Evolutionary conservation across 257 asterid species (phyloP), one percentile per base, ranked within the genome.

Genomic region (Anisodus tanguticus): DNA sequence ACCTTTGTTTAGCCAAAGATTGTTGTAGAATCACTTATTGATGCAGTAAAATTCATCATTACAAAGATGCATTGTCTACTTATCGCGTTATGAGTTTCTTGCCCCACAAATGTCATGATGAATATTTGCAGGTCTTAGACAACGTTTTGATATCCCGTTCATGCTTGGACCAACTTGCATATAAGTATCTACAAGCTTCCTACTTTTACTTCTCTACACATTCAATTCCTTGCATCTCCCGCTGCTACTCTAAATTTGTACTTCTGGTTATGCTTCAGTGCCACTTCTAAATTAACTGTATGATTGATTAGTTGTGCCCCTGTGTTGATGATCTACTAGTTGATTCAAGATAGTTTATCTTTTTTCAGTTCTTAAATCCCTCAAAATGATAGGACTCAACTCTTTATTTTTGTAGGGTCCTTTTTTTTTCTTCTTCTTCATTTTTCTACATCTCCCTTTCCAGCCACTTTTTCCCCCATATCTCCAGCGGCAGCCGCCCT

Each of bases 71-170:
- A 17, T 45, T 41, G 9, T 70, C n/a, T 66, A 3, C 9, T 70
- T 17, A 71, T 70, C 12, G 22, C 79, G 43, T 71, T 43, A 71
- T 71, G 37, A 43, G 37, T 45, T 16, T 39, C 7, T 70, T 4
- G 55, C 13, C 15, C 79, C 31, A 70, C 16, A 41, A 17, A 41
- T 70, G 26, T 1, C 16, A 43, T 43, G 57, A 43, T 71, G 79
- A n/a, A 71, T 43, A 45, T 71, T 67, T 71, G 79, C 55, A 70
- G 55, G 57, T 70, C 77, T 41, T 68, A 7, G 51, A 37, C 7
- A 4, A 70, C 15, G 78, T 41, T 17, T 43, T 71, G 79, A 45
- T 70, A 70, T 15, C 5, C 9, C 26, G n/a, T 17, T 62, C 37
- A 62, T 22, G 37, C 39, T 22, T 9, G 41, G 79, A 72, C 79